These are phyloP conservation scores for Xylariomycetidae sp. DNA, from an alignment of 2,329 filamentous ascomycete species.

Conservation along the genomic window DNA sequence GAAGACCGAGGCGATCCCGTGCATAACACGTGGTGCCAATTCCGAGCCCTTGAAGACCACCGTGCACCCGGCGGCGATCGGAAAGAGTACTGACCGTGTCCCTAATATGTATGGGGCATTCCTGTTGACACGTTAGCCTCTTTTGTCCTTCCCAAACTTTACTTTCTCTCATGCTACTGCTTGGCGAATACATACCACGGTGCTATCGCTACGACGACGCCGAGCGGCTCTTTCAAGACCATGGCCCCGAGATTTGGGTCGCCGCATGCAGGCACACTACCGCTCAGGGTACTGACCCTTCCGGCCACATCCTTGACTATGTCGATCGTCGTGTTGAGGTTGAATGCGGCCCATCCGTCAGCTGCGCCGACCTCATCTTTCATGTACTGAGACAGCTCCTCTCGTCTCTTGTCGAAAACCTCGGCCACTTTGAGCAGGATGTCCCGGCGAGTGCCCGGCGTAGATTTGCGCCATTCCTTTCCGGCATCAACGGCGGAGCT, in stretches of 20 bases:
- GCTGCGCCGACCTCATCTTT: constrained; percentile 31
- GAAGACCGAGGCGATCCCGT: constrained; percentile 51
- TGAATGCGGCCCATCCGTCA: constrained; percentile 27
- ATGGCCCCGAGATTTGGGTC: constrained; percentile 50
- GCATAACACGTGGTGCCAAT: constrained; percentile 51
- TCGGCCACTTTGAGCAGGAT: constrained; percentile 60
- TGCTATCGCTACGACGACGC: constrained; percentile 61
- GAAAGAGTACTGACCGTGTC: constrained; percentile 42
- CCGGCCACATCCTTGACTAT: constrained; percentile 35
- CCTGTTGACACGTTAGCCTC: constrained; percentile 18
- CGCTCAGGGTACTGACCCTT: constrained; percentile 27
- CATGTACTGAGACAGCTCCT: constrained; percentile 53
- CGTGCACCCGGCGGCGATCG: constrained; percentile 63
- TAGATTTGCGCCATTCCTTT: constrained; percentile 57
- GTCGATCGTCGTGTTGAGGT: constrained; percentile 27
- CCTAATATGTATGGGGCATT: constrained; percentile 41
- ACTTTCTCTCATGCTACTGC: neutral
- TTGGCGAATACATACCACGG: constrained; percentile 49
- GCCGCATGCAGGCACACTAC: constrained; percentile 25
- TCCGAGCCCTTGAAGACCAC: constrained; percentile 61
- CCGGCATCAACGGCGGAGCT: constrained; percentile 53
- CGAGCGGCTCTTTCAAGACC: constrained; percentile 62
- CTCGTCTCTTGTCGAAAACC: constrained; percentile 47
- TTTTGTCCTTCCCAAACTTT: neutral
- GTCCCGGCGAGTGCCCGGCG: constrained; percentile 51